A percentile compares a stretch with the other conserved stretches of the same genome.
Conservation (phyloP, 257 asterid genomes). For the Anisodus acutangulus region DNA sequence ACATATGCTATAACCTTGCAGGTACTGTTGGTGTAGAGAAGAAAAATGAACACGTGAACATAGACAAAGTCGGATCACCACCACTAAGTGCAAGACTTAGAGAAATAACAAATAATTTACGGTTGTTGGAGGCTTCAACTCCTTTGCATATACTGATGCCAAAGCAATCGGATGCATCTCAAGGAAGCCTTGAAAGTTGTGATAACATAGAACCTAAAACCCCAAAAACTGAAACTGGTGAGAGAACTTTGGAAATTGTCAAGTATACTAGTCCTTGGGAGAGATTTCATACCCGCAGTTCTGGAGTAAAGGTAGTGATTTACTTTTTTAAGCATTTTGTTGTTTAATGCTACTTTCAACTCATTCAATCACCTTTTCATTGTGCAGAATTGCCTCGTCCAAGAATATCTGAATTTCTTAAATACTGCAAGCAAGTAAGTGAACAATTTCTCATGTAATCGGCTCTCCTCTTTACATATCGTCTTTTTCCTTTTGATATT, state of each 20-base stretch:
- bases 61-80: slow-evolving; percentile 52
- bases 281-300: slow-evolving; percentile 54
- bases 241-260: slow-evolving; percentile 31
- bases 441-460: not conserved
- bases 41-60: slow-evolving; percentile 35
- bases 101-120: slow-evolving; percentile 60
- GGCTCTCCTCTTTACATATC: slow-evolving; percentile 1
- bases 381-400: slow-evolving; percentile 61
- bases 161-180: slow-evolving; percentile 42
- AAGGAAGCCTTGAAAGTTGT: slow-evolving; percentile 32
- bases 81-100: slow-evolving; percentile 65
- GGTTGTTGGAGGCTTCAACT: slow-evolving; percentile 58
- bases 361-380: slow-evolving; percentile 19
- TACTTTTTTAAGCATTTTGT: not conserved
- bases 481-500: slow-evolving; percentile 4
- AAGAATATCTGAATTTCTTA: slow-evolving; percentile 64
- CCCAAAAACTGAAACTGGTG: slow-evolving; percentile 48
- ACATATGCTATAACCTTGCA: slow-evolving; percentile 28
- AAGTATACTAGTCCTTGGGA: slow-evolving; percentile 57
- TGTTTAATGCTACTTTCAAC: not conserved
- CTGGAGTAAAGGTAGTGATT: slow-evolving; percentile 64
- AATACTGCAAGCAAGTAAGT: slow-evolving; percentile 86
- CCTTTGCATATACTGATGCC: slow-evolving; percentile 47
- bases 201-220: slow-evolving; percentile 71
- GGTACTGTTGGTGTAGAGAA: slow-evolving; percentile 39